These are phyloP conservation scores for Fraxinus nigra DNA, from an alignment of 305 asterid genomes.

Conservation along the genomic window DNA sequence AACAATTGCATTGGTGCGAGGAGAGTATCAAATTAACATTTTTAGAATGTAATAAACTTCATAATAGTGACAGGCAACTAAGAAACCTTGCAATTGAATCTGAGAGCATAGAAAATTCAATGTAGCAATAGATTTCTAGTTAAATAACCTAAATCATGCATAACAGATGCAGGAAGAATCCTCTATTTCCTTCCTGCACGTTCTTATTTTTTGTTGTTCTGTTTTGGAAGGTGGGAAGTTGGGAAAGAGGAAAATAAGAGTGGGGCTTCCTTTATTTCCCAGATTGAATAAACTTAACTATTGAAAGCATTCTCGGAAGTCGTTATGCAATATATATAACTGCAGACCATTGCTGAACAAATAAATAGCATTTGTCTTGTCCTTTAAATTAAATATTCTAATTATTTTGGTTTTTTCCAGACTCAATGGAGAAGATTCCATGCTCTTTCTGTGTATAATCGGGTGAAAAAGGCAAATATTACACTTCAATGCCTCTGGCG, in stretches of 20 bases:
- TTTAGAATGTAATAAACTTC: not conserved
- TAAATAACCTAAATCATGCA: not conserved
- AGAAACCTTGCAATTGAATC: not conserved
- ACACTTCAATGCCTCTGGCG: slow-evolving; percentile 94
- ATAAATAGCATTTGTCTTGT: not conserved
- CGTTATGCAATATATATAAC: not conserved
- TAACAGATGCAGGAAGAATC: not conserved
- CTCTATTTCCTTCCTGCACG: not conserved
- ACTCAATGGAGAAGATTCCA: slow-evolving; percentile 80
- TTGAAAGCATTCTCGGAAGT: not conserved
- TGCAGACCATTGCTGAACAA: slow-evolving; percentile 4
- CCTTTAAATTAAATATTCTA: slow-evolving; percentile 10
- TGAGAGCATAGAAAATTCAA: not conserved
- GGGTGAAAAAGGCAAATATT: slow-evolving; percentile 52
- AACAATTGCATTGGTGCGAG: not conserved
- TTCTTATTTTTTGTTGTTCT: not conserved
- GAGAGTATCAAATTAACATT: not conserved
- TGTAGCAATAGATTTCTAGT: not conserved
- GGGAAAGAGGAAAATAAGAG: not conserved
- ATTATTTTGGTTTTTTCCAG: slow-evolving; percentile 37
- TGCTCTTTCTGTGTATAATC: slow-evolving; percentile 54
- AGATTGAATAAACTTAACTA: not conserved
- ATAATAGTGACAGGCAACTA: not conserved
- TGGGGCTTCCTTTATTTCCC: not conserved
- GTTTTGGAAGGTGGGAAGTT: slow-evolving; percentile 4